Evolutionary conservation across 106 monocot genomes (phyloP).

Genomic region (Narthecium ossifragum): DNA sequence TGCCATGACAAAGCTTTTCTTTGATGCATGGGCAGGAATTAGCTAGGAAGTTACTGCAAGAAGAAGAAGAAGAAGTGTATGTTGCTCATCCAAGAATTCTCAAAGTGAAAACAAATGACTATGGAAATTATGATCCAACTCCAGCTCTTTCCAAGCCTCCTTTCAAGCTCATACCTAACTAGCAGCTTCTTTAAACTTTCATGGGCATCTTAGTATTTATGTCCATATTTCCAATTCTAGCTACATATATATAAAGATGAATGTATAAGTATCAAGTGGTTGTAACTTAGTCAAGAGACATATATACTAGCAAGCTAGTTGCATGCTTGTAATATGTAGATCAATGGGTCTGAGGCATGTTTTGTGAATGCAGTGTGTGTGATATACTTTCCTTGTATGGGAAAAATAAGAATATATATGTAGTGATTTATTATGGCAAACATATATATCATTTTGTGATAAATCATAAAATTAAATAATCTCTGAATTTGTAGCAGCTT

Average conservation of each 20-base stretch:
- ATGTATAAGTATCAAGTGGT: not conserved
- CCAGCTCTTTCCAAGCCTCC: constrained; percentile 43
- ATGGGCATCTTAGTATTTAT: not conserved
- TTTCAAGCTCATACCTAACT: constrained; percentile 63
- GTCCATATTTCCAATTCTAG: not conserved
- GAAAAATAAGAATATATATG: too few species aligned
- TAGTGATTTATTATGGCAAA: too few species aligned
- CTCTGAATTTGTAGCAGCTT: too few species aligned
- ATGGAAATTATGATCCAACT: constrained; percentile 46
- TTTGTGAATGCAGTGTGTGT: too few species aligned
- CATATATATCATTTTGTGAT: not conserved
- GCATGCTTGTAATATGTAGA: too few species aligned
- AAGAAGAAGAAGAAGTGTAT: constrained; percentile 1
- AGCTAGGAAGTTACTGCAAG: not conserved
- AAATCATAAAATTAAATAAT: not conserved
- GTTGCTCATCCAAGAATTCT: constrained; percentile 27
- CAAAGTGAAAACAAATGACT: constrained; percentile 47
- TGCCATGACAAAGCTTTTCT: too few species aligned
- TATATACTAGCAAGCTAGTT: too few species aligned
- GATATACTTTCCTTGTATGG: too few species aligned
- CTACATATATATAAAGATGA: not conserved
- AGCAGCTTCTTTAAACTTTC: not conserved
- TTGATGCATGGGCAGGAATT: not conserved
- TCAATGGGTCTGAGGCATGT: too few species aligned
- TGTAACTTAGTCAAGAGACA: too few species aligned